These are phyloP conservation scores for Neurospora discreta DNA, from an alignment of 495 filamentous ascomycete genomes.

Conservation along the genomic window DNA sequence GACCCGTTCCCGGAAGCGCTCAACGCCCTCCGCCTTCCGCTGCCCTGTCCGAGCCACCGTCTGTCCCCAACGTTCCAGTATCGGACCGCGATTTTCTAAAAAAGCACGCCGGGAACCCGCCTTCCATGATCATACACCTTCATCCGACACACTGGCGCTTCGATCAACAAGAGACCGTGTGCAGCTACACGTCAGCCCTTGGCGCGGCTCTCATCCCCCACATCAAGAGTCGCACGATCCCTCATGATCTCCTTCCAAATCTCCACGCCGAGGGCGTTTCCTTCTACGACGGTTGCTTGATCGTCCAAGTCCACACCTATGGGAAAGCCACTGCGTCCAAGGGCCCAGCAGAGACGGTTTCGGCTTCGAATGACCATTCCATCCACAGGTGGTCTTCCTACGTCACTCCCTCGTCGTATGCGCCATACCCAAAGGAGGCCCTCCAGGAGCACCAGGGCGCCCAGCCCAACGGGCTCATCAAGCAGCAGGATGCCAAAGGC, in stretches of 20 bases:
- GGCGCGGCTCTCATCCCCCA: conserved; percentile 63
- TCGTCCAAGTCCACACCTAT: conserved; percentile 84
- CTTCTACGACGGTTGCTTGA: conserved; percentile 96
- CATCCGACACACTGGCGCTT: conserved; percentile 82
- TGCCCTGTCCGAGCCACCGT: background rate
- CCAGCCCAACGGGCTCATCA: conserved; percentile 14
- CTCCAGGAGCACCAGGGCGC: conserved; percentile 12
- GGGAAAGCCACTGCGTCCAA: background rate
- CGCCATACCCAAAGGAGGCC: conserved; percentile 62
- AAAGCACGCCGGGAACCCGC: conserved; percentile 64
- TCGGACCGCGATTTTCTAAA: conserved; percentile 66
- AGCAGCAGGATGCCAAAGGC: conserved; percentile 19
- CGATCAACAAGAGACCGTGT: conserved; percentile 87
- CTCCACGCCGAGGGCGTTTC: conserved; percentile 53
- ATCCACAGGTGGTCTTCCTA: conserved; percentile 84
- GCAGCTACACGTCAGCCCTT: conserved; percentile 86
- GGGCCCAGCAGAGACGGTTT: conserved; percentile 37
- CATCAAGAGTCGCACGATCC: conserved; percentile 35
- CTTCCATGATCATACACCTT: conserved; percentile 79
- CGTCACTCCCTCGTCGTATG: conserved; percentile 78
- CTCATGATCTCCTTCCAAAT: conserved; percentile 43
- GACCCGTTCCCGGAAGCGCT: conserved; percentile 15
- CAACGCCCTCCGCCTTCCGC: background rate
- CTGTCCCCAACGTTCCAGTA: conserved; percentile 33
- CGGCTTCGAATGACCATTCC: conserved; percentile 57